Evolutionary conservation across 768 basidiomycete genomes (phyloP), one percentile per base, ranked within the genome.

Genomic region (Jaapia argillacea): DNA sequence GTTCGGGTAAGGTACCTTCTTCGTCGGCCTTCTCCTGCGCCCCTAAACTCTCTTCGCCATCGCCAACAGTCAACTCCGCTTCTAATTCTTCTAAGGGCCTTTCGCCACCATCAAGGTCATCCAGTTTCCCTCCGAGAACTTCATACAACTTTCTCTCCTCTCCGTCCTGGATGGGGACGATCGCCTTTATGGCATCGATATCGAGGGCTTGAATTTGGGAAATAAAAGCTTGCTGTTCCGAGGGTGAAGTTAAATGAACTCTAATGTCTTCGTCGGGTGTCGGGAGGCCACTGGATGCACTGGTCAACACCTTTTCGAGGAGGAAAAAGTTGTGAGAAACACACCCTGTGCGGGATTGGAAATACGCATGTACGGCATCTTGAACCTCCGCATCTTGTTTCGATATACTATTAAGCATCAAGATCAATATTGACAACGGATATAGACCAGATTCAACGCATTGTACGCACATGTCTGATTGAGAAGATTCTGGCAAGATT

Each of bases 341-440:
- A 33, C 47, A 69, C 69, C 62, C 59, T 43, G 64, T 51, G 50
- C 58, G 57, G 25, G 61, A 54, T 46, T 57, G 55, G 43, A 70
- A 64, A 27, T 60, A 48, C 25, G 63, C 57, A 51, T 69, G 69
- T 39, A 62, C 51, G 18, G 54, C 45, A 18, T 56, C 51, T 48
- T 57, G 63, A 26, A 66, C 44, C n/a, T 55, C 51, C 41, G 55
- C 47, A 7, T 45, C 27, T 4, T 31, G 10, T 42, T 24, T 24
- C 40, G 27, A 20, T 31, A n/a, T n/a, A n/a, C n/a, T n/a, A n/a
- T n/a, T n/a, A n/a, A n/a, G n/a, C n/a, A n/a, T n/a, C n/a, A n/a
- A n/a, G n/a, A n/a, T n/a, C n/a, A n/a, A n/a, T n/a, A n/a, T n/a
- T n/a, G n/a, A n/a, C n/a, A n/a, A n/a, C n/a, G n/a, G n/a, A n/a